Conservation (phyloP, 305 asterid genomes). For the Fraxinus greggii region DNA sequence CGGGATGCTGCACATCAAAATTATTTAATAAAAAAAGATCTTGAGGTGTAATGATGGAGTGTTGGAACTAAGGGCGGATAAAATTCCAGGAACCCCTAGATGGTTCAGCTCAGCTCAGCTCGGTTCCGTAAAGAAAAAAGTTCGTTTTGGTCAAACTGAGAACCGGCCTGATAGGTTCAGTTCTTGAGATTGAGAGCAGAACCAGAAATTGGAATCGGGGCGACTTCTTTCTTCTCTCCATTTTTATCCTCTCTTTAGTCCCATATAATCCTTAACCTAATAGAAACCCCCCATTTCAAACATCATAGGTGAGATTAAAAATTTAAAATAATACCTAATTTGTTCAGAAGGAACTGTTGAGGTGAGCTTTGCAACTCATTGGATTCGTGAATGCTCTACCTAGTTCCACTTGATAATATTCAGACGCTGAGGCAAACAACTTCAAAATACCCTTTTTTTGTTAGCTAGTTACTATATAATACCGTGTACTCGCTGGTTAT, state of each 20-base stretch:
- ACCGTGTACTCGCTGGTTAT: not conserved
- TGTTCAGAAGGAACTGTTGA: not conserved
- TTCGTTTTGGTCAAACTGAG: not conserved
- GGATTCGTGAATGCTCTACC: not conserved
- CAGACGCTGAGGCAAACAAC: not conserved
- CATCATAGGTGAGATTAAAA: not conserved
- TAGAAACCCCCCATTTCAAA: not conserved
- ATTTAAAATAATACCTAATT: not conserved
- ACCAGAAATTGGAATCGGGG: not conserved
- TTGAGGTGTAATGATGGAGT: not conserved
- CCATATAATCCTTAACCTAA: not conserved
- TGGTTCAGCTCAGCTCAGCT: not conserved
- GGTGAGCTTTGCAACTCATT: not conserved
- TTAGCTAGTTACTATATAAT: not conserved
- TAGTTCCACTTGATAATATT: not conserved
- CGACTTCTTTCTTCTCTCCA: not conserved
- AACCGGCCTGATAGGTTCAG: not conserved
- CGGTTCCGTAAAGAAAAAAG: not conserved
- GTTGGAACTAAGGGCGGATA: not conserved
- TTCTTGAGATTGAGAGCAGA: not conserved
- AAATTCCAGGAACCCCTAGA: not conserved
- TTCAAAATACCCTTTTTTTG: not conserved
- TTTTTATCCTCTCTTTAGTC: not conserved
- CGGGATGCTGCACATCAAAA: not conserved
- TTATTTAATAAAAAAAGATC: not conserved